Evolutionary conservation across 139 green algal species (phyloP).

Genomic region (Chlorella sp.): DNA sequence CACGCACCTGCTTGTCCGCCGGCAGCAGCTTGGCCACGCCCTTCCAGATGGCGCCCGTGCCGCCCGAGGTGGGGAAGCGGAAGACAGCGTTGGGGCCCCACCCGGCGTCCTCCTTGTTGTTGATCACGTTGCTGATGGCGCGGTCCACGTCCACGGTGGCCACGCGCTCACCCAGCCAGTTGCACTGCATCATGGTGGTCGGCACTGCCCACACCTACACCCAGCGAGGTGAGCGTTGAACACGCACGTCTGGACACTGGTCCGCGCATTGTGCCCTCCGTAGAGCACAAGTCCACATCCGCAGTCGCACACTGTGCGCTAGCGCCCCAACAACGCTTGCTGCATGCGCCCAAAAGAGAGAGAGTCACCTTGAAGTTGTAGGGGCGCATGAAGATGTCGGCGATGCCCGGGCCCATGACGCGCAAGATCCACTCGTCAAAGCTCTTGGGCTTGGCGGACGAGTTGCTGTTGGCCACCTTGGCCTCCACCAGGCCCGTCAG

Average conservation of each 20-base stretch:
- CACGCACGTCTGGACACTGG: too few species aligned
- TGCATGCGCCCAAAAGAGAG: background rate
- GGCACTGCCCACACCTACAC: slow-evolving; percentile 73
- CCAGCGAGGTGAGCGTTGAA: too few species aligned
- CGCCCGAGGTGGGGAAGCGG: slow-evolving; percentile 75
- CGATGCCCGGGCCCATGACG: slow-evolving; percentile 80
- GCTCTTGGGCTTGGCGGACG: slow-evolving; percentile 61
- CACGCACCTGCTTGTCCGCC: slow-evolving; percentile 52
- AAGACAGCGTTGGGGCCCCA: slow-evolving; percentile 92
- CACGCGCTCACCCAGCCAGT: slow-evolving; percentile 90
- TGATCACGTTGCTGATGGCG: slow-evolving; percentile 82
- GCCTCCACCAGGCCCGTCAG: slow-evolving; percentile 80
- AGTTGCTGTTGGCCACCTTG: slow-evolving; percentile 64
- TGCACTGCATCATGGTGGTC: slow-evolving; percentile 81
- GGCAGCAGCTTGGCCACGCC: slow-evolving; percentile 76
- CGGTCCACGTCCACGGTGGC: slow-evolving; percentile 79
- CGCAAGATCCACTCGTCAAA: slow-evolving; percentile 95
- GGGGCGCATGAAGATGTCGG: slow-evolving; percentile 89
- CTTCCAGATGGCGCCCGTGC: slow-evolving; percentile 88
- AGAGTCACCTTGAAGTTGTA: slow-evolving; percentile 93
- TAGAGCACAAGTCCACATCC: background rate
- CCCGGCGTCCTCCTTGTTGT: slow-evolving; percentile 79
- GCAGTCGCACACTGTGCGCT: background rate
- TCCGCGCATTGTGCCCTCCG: slow-evolving; percentile 2
- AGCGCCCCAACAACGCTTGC: background rate